A percentile compares a stretch with the other conserved stretches of the same genome.
phyloP scores from a whole-genome alignment of 805 yeast species.

The Metschnikowia cubensis region DNA sequence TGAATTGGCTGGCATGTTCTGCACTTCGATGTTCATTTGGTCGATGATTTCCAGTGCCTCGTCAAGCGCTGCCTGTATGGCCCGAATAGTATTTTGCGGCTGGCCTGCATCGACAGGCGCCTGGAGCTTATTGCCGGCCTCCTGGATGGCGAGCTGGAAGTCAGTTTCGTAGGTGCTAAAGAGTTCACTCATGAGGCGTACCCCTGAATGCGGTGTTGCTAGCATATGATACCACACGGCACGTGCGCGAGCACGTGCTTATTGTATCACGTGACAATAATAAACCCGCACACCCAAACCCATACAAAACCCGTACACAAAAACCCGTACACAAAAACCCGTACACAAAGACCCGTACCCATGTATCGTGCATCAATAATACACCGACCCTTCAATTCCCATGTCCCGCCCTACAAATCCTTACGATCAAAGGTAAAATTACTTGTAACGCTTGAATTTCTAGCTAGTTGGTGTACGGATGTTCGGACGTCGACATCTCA shows the following conservation, averaged over 20 bases:
- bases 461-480: too few relatives aligned
- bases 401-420: too few relatives aligned
- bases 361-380: too few relatives aligned
- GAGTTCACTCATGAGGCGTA: conserved; percentile 42
- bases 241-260: background rate
- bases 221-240: background rate
- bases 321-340: too few relatives aligned
- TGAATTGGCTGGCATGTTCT: conserved; percentile 70
- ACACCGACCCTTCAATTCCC: too few relatives aligned
- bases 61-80: conserved; percentile 66
- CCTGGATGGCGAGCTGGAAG: conserved; percentile 63
- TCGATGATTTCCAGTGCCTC: conserved; percentile 79
- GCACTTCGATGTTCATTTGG: conserved; percentile 84
- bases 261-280: background rate
- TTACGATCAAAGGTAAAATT: too few relatives aligned
- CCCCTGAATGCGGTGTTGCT: background rate
- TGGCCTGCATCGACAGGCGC: conserved; percentile 43
- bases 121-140: conserved; percentile 61
- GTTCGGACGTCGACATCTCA: too few relatives aligned
- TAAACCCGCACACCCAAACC: too few relatives aligned
- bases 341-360: too few relatives aligned
- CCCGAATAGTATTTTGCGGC: conserved; percentile 52
- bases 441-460: too few relatives aligned
- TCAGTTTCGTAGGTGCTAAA: conserved; percentile 68
- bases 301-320: too few relatives aligned